phyloP scores from a whole-genome alignment of 495 filamentous ascomycete genomes.

The Chaetomium fimeti region DNA sequence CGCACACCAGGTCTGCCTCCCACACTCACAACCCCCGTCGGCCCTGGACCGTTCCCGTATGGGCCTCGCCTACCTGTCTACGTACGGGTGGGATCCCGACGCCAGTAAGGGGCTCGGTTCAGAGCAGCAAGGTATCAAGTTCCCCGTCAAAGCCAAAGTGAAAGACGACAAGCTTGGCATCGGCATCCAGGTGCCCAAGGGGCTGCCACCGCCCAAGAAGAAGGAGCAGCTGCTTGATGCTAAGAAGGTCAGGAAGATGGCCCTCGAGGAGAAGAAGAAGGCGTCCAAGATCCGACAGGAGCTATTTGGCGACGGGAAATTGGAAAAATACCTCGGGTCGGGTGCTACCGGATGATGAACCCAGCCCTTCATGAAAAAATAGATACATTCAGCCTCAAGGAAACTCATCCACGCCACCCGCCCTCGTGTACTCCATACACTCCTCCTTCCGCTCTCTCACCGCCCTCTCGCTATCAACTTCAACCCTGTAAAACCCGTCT shows the following conservation, averaged over 20 bases:
- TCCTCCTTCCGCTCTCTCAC: no score
- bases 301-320: conserved; percentile 62
- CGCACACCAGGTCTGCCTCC: conserved; percentile 76
- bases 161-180: conserved; percentile 77
- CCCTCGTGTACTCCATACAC: no score
- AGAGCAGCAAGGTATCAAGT: conserved; percentile 67
- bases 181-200: conserved; percentile 50
- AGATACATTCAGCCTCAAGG: background rate
- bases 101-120: conserved; percentile 69
- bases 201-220: conserved; percentile 23
- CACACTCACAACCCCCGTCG: conserved; percentile 82
- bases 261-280: conserved; percentile 59
- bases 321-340: conserved; percentile 68
- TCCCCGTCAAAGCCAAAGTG: conserved; percentile 67
- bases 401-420: background rate
- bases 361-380: no score
- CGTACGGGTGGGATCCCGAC: conserved; percentile 89
- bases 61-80: conserved; percentile 71
- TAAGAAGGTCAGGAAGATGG: conserved; percentile 62
- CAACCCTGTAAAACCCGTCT: no score
- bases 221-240: conserved; percentile 64
- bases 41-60: conserved; percentile 73
- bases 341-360: conserved; percentile 17
- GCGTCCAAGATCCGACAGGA: conserved; percentile 60
- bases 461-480: no score